A percentile compares a stretch with the other conserved stretches of the same genome.
Conservation (phyloP, 164 flowering plant genomes). For the Liquidambar formosana region DNA sequence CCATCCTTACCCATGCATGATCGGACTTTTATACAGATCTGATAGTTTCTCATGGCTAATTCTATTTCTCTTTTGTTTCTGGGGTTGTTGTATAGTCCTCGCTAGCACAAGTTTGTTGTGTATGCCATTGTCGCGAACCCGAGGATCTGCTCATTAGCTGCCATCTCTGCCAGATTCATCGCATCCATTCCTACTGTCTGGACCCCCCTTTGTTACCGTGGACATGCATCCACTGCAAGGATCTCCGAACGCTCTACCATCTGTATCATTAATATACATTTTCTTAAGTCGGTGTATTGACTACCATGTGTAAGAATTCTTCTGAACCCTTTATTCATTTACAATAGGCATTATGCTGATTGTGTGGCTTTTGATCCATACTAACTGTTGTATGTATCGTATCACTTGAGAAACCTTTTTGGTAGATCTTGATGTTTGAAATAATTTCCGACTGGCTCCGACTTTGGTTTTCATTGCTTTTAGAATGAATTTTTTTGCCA, state of each 20-base stretch:
- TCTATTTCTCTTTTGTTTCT: constrained; percentile 2
- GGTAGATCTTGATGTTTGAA: too few species aligned
- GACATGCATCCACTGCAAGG: constrained; percentile 77
- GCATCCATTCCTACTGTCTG: constrained; percentile 76
- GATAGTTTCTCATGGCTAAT: neutral
- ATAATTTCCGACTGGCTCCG: too few species aligned
- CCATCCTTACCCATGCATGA: neutral
- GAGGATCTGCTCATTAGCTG: constrained; percentile 75
- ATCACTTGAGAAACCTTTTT: too few species aligned
- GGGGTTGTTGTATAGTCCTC: constrained; percentile 33
- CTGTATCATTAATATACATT: constrained; percentile 5
- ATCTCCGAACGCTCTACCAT: constrained; percentile 44
- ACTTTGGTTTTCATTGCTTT: too few species aligned
- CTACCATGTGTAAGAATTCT: neutral
- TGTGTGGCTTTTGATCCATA: too few species aligned
- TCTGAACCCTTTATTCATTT: neutral
- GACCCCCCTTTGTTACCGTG: constrained; percentile 87
- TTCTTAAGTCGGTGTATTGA: neutral
- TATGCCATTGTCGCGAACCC: constrained; percentile 64
- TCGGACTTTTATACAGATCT: neutral
- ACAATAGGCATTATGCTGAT: too few species aligned
- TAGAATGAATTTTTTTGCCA: too few species aligned
- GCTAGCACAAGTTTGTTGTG: constrained; percentile 40
- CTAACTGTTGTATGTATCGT: too few species aligned
- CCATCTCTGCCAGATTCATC: constrained; percentile 48